Evolutionary conservation across 176 grass and related monocot species (phyloP).

Genomic region (Saccharum spontaneum): DNA sequence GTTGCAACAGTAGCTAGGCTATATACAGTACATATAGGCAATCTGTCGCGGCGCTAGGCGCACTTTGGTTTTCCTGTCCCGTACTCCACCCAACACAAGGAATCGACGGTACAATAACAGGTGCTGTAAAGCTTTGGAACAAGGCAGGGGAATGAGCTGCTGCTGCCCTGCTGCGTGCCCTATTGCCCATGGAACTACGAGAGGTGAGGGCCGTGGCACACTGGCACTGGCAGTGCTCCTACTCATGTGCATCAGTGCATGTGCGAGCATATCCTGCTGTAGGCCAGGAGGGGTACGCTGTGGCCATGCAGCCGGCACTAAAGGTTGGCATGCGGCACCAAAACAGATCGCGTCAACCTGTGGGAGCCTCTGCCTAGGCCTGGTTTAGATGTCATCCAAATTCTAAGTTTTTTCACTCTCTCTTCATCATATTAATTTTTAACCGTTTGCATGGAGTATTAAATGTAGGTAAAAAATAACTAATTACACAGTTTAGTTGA

Average conservation of each 20-base stretch:
- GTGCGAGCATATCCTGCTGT: too few relatives aligned
- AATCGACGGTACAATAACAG: slow-evolving; percentile 35
- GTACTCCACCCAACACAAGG: slow-evolving; percentile 23
- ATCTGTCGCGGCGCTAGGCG: background rate
- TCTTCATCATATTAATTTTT: too few relatives aligned
- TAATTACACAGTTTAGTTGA: too few relatives aligned
- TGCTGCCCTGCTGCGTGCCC: background rate
- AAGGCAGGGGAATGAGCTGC: background rate
- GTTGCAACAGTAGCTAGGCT: background rate
- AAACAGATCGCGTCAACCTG: slow-evolving; percentile 38
- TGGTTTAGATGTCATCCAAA: too few relatives aligned
- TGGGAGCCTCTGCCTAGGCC: background rate
- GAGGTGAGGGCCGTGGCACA: too few relatives aligned
- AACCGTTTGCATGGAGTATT: too few relatives aligned
- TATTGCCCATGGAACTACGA: background rate
- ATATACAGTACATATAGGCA: background rate
- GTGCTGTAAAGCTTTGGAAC: slow-evolving; percentile 3
- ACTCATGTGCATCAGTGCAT: too few relatives aligned
- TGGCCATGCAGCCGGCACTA: too few relatives aligned
- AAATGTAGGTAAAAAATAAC: too few relatives aligned
- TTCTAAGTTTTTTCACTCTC: too few relatives aligned
- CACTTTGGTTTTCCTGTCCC: background rate
- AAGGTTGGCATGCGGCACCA: background rate
- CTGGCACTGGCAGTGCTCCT: too few relatives aligned
- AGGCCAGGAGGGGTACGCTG: too few relatives aligned